Evolutionary conservation across 441 rosid species (phyloP).

Genomic region (Heliophila coronopifolia): DNA sequence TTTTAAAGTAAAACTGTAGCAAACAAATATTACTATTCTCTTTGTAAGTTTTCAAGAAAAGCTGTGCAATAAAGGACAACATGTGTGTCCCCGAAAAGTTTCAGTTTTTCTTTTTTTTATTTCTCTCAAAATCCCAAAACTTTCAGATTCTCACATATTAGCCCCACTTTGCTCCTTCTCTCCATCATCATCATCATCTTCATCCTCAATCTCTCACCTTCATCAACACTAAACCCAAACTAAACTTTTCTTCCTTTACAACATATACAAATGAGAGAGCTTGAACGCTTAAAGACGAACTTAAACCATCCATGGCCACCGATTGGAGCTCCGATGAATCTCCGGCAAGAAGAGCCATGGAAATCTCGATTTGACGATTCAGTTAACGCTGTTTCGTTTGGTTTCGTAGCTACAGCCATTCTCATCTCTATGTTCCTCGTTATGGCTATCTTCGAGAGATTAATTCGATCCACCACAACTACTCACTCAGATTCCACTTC

Average conservation of each 20-base stretch:
- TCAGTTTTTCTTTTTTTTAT: background rate
- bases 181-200: too few species aligned
- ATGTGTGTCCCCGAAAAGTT: constrained; percentile 5
- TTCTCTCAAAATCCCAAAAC: constrained; percentile 6
- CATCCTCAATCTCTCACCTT: background rate
- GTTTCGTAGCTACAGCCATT: constrained; percentile 86
- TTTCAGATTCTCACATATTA: constrained; percentile 7
- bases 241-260: background rate
- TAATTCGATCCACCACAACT: constrained; percentile 53
- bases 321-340: constrained; percentile 45
- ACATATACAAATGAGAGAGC: constrained; percentile 30
- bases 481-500: constrained; percentile 21
- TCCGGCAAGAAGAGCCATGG: constrained; percentile 48
- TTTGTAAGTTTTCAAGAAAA: too few species aligned
- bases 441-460: constrained; percentile 79
- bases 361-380: constrained; percentile 45
- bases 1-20: too few species aligned
- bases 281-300: background rate
- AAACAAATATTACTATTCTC: too few species aligned
- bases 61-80: constrained; percentile 6
- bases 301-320: constrained; percentile 37
- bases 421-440: constrained; percentile 86
- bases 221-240: background rate
- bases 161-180: constrained; percentile 12
- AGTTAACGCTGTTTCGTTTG: constrained; percentile 79